Conservation (phyloP, 2,329 filamentous ascomycete species). For the Ophiocordyceps robertsii region DNA sequence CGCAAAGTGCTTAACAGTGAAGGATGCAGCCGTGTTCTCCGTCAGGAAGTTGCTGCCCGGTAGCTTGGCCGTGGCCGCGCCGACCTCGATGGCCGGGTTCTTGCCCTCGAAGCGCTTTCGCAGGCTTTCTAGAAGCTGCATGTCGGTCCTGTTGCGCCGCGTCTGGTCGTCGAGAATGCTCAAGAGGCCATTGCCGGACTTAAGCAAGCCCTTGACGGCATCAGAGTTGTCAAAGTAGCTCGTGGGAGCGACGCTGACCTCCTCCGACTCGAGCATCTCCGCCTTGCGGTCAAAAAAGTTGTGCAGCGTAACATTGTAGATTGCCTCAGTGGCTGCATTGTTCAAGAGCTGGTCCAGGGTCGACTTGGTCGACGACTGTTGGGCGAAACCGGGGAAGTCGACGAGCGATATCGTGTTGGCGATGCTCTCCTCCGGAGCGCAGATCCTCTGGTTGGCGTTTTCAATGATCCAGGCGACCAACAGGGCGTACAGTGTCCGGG, state of each 20-base stretch:
- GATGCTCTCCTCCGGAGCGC: conserved; percentile 74
- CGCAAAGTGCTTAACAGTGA: conserved; percentile 90
- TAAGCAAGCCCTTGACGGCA: conserved; percentile 80
- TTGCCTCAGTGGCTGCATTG: conserved; percentile 82
- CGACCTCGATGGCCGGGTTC: conserved; percentile 77
- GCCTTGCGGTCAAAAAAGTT: conserved; percentile 94
- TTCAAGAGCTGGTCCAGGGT: conserved; percentile 84
- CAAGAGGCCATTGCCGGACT: conserved; percentile 81
- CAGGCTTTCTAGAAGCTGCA: conserved; percentile 80
- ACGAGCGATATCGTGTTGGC: conserved; percentile 90
- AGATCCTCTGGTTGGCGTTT: conserved; percentile 78
- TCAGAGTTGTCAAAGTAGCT: conserved; percentile 98
- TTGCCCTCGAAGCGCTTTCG: conserved; percentile 90
- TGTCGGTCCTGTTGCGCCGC: conserved; percentile 72
- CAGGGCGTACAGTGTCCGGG: conserved; percentile 83
- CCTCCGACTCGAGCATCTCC: conserved; percentile 85
- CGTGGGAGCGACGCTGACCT: conserved; percentile 77
- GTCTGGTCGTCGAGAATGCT: conserved; percentile 96
- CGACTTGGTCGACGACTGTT: conserved; percentile 70
- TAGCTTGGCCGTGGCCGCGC: conserved; percentile 58
- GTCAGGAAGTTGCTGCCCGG: conserved; percentile 85
- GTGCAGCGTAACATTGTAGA: conserved; percentile 88
- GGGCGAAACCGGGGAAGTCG: conserved; percentile 91
- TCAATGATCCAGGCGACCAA: conserved; percentile 92
- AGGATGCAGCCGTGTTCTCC: conserved; percentile 64